Evolutionary conservation across 352 stramenopile species (phyloP).

Genomic region (Stephanocyclus meneghinianus): DNA sequence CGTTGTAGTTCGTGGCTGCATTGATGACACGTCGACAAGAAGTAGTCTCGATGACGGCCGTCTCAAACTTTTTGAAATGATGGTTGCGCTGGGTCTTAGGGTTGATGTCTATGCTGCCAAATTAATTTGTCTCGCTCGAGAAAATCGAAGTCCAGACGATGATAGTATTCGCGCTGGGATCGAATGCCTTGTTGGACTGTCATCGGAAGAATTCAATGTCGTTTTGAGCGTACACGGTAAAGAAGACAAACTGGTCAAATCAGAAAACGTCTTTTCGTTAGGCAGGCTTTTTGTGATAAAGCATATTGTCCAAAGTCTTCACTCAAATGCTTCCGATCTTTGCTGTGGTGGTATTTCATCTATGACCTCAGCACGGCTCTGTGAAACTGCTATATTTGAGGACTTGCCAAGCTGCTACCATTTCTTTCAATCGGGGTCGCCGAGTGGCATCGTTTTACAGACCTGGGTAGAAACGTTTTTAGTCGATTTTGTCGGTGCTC

Average conservation of each 20-base stretch:
- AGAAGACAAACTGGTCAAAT: not conserved
- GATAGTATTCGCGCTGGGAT: slow-evolving; percentile 7
- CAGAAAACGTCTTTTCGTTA: slow-evolving; percentile 9
- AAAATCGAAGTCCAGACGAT: not conserved
- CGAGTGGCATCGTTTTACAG: slow-evolving; percentile 5
- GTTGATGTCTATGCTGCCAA: slow-evolving; percentile 33
- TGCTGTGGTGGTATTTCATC: not conserved
- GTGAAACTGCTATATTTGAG: slow-evolving; percentile 28
- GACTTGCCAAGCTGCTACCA: slow-evolving; percentile 32
- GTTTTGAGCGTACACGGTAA: not conserved
- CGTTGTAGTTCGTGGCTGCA: not conserved
- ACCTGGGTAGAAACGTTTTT: slow-evolving; percentile 25
- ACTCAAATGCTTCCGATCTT: not conserved
- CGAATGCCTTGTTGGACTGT: slow-evolving; percentile 32
- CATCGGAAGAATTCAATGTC: slow-evolving; percentile 9
- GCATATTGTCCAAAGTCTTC: slow-evolving; percentile 7
- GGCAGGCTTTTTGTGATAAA: slow-evolving; percentile 38
- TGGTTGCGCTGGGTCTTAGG: slow-evolving; percentile 20
- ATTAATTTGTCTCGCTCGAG: slow-evolving; percentile 18
- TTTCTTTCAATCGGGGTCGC: slow-evolving; percentile 15
- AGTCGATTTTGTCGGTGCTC: slow-evolving; percentile 17
- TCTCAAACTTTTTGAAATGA: slow-evolving; percentile 19
- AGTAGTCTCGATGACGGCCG: slow-evolving; percentile 5
- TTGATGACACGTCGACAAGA: not conserved
- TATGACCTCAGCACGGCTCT: slow-evolving; percentile 18